Base-by-base conservation (phyloP, 2,329 filamentous ascomycete genomes). In the Fusarium austroafricanum region DNA sequence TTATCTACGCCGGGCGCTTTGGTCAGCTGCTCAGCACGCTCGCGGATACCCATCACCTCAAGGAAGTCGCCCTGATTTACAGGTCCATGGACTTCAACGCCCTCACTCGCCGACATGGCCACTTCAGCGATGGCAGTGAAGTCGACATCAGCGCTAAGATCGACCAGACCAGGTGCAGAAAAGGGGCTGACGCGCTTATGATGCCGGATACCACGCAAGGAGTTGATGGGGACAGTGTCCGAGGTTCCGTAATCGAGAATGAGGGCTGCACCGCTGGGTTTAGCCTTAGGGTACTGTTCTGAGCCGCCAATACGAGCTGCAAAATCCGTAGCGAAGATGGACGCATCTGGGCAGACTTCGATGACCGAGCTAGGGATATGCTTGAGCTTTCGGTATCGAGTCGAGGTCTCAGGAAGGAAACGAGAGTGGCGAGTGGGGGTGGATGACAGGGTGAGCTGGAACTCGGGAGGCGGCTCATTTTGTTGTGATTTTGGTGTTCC, bases 201-300 rank as follows among this genome's bases (percentile, higher is more conserved):
- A 15, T 85, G 83, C 35, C 89, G 87, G 78, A 99, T 98, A 21
- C 96, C 96, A 31, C 96, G 91, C 21, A 99, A 86, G 0, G 94
- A 96, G 83, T 97, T 97, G 62, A 92, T 83, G 4, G 96, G 96
- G 47, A 99, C 89, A 0, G 83, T 92, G 72, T 89, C 84, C 5
- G 88, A 79, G 6, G 95, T 92, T 18, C 96, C 96, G 80, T 99
- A 99, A 81, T 99, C 96, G 44, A 99, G 88, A 71, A 99, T 93
- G n/a, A 99, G 84, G 1, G 95, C 96, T 10, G 94, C 96, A 49
- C 96, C 96, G 1, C 89, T 90, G 2, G 94, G 89, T 1, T 76
- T 77, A 0, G 83, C 71, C 75, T 93, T 94, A 1, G 84, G 81
- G 8, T 83, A 70, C 38, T 82, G 71, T 2, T 79, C 59, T 0